Conservation (phyloP, 768 basidiomycete species). For the Podaxis carcinomalis region DNA sequence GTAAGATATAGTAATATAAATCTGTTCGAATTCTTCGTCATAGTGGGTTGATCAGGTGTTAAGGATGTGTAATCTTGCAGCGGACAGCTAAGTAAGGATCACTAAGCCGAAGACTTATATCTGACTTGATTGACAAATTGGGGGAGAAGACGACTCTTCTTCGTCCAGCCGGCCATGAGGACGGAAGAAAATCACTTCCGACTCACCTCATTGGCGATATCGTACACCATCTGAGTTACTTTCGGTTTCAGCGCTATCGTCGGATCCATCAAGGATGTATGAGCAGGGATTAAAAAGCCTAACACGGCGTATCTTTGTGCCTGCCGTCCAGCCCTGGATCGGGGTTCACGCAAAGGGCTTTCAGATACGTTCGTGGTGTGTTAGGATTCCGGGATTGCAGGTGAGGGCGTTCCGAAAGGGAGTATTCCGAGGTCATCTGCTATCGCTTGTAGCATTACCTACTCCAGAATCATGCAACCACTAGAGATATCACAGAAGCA, state of each 20-base stretch:
- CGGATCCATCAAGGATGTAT: background rate
- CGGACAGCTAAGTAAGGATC: background rate
- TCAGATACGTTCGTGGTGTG: background rate
- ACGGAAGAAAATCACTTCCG: background rate
- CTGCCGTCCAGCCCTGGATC: background rate
- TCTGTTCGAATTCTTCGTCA: background rate
- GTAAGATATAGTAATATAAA: slow-evolving; percentile 1
- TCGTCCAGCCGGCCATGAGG: background rate
- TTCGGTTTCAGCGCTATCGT: background rate
- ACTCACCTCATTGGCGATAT: background rate
- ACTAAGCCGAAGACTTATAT: background rate
- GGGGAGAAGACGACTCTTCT: background rate
- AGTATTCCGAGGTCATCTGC: background rate
- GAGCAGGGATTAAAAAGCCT: too few relatives aligned
- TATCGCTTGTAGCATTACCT: background rate
- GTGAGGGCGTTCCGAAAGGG: background rate
- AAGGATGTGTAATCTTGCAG: background rate
- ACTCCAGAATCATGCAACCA: background rate
- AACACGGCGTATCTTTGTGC: too few relatives aligned
- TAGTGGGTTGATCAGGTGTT: background rate
- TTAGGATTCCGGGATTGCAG: background rate
- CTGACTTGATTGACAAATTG: background rate
- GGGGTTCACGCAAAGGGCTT: background rate
- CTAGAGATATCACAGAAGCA: background rate
- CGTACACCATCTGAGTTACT: background rate